Percentiles rank a stretch among this genome's conserved stretches.
These are phyloP conservation scores for Cercophora sp. DNA, from an alignment of 495 filamentous ascomycete genomes.

Conservation along the genomic window DNA sequence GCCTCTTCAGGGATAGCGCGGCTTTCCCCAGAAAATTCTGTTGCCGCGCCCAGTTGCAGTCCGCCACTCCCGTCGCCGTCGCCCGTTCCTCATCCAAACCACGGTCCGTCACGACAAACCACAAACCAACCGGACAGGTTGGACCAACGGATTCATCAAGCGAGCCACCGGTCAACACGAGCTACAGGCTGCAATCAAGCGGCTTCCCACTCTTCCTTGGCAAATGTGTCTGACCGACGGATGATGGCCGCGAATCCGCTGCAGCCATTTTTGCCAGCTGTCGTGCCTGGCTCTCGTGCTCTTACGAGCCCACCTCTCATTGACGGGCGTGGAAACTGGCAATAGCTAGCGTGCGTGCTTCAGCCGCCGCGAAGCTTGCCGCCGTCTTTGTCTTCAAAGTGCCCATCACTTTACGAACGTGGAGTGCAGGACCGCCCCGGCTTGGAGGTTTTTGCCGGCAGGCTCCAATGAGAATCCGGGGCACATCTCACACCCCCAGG, in stretches of 20 bases:
- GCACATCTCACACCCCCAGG: background rate
- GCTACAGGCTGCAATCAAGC: conserved; percentile 11
- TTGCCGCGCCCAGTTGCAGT: conserved; percentile 5
- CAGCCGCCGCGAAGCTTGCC: conserved; percentile 5
- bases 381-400: conserved; percentile 1
- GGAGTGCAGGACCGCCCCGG: conserved; percentile 10
- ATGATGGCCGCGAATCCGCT: conserved; percentile 2
- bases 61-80: too few species aligned
- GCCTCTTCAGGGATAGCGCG: conserved; percentile 7
- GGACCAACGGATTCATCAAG: conserved; percentile 10
- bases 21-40: conserved; percentile 8
- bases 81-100: too few species aligned
- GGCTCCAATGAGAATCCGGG: conserved; percentile 2
- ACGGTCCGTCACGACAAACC: conserved; percentile 1
- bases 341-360: conserved; percentile 1
- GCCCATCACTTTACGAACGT: conserved; percentile 3
- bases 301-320: background rate
- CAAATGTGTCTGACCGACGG: conserved; percentile 3
- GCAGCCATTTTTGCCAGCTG: background rate
- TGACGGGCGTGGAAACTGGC: background rate
- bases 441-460: conserved; percentile 6
- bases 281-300: background rate
- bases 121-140: background rate
- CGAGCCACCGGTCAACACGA: conserved; percentile 6
- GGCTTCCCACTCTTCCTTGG: conserved; percentile 4